phyloP scores from a whole-genome alignment of 148 eudicot genomes.

The Pharnaceum exiguum region DNA sequence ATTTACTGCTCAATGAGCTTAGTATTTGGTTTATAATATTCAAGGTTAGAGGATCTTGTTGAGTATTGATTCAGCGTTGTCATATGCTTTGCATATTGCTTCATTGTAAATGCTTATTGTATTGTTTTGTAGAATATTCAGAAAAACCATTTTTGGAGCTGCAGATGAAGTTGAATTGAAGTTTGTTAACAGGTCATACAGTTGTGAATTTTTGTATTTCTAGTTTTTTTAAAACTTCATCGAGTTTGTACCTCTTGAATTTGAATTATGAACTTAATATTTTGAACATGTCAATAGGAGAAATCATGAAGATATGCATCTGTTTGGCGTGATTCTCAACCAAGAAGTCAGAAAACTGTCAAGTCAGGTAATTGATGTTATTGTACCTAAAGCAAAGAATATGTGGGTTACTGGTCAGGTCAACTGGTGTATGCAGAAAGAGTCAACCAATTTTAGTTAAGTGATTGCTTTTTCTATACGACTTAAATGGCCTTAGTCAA shows the following conservation, averaged over 20 bases:
- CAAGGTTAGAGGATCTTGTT: too few species aligned
- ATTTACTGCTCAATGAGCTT: neutral
- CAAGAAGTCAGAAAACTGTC: slow-evolving; percentile 83
- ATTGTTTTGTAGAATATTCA: slow-evolving; percentile 45
- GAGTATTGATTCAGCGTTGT: neutral
- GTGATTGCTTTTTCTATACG: too few species aligned
- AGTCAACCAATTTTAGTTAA: too few species aligned
- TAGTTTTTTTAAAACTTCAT: neutral
- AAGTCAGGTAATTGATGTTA: slow-evolving; percentile 48
- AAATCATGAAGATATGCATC: slow-evolving; percentile 82
- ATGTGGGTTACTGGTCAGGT: neutral
- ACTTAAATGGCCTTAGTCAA: too few species aligned
- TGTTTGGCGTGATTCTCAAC: slow-evolving; percentile 71
- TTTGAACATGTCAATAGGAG: slow-evolving; percentile 44
- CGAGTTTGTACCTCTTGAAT: neutral
- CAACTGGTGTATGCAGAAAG: too few species aligned
- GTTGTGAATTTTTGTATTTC: neutral
- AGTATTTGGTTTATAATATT: too few species aligned
- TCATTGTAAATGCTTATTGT: neutral
- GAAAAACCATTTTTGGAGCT: slow-evolving; percentile 83
- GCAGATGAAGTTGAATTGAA: slow-evolving; percentile 91
- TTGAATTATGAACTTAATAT: slow-evolving; percentile 1
- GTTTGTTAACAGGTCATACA: slow-evolving; percentile 77
- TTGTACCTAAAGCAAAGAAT: neutral
- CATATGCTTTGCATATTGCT: neutral